phyloP scores from a whole-genome alignment of 192 early-diverging fungal genomes.

The Gryganskiella cystojenkinii region DNA sequence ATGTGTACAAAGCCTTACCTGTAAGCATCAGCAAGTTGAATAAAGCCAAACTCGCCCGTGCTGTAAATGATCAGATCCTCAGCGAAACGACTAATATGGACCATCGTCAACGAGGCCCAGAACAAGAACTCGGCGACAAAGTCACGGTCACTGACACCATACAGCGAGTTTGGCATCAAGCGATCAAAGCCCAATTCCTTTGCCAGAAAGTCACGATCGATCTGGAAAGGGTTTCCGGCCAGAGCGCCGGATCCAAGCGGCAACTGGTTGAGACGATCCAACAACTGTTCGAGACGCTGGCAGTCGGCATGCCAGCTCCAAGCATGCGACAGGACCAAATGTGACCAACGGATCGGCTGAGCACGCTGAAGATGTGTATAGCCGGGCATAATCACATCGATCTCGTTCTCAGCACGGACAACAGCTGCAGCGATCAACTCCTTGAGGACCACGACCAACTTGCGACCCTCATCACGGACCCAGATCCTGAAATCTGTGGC shows the following conservation, averaged over 20 bases:
- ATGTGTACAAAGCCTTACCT: slow-evolving; percentile 48
- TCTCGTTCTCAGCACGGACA: slow-evolving; percentile 85
- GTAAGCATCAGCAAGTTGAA: slow-evolving; percentile 95
- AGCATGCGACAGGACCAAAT: slow-evolving; percentile 90
- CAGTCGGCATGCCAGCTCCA: slow-evolving; percentile 92
- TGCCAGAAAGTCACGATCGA: slow-evolving; percentile 92
- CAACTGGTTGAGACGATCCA: slow-evolving; percentile 83
- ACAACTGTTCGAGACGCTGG: slow-evolving; percentile 82
- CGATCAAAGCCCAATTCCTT: slow-evolving; percentile 89
- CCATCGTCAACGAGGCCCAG: slow-evolving; percentile 92
- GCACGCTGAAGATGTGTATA: slow-evolving; percentile 99
- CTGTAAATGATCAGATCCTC: slow-evolving; percentile 98
- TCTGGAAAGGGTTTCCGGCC: slow-evolving; percentile 96
- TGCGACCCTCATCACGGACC: slow-evolving; percentile 82
- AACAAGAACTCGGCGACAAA: slow-evolving; percentile 98
- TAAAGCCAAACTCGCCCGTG: slow-evolving; percentile 94
- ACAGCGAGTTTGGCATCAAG: slow-evolving; percentile 90
- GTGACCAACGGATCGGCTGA: slow-evolving; percentile 98
- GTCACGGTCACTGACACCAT: slow-evolving; percentile 94
- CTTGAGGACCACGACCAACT: slow-evolving; percentile 75
- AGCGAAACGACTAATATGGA: slow-evolving; percentile 88
- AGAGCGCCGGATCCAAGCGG: slow-evolving; percentile 95
- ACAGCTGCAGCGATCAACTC: slow-evolving; percentile 80
- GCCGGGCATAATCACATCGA: slow-evolving; percentile 98
- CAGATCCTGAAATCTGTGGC: slow-evolving; percentile 98